Base-by-base conservation (phyloP, 2,329 filamentous ascomycete species). In the Epichloe scottii region DNA sequence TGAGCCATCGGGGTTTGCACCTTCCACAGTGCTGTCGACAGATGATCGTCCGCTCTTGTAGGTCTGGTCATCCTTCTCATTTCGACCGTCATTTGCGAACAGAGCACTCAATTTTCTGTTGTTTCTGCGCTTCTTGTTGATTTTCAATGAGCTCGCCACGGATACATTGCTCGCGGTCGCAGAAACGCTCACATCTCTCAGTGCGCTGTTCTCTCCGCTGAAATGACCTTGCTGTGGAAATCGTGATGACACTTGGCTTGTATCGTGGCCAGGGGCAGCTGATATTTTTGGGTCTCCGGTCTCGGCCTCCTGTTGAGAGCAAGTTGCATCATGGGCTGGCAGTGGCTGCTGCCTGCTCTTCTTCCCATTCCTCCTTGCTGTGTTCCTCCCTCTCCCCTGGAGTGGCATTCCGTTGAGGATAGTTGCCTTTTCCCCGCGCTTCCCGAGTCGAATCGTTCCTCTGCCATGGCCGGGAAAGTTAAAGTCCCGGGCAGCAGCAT, bases 381-480 rank as follows among this genome's bases (percentile, higher is more conserved):
- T 11, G 8, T 21, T 46, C 15, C 3, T 43, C 11, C 48, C 39
- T 43, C 21, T 38, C 3, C 6, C 23, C n/a, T 43, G 42, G 12
- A 14, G 34, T 11, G 35, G 42, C 3, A 8, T 21, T 38, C 42
- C 44, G 8, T 35, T 33, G 33, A 44, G 19, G 23, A 46, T 15
- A 6, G 15, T 30, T n/a, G 23, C n/a, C 48, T 37, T 43, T 3
- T 38, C 14, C 5, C 8, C 23, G 5, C 26, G 12, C 23, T 21
- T 39, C 3, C 33, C 23, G 1, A 46, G 5, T 17, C 48, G 44
- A 12, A 50, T 33, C 5, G 51, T 50, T 17, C 21, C 51, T 35
- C 44, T 44, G n/a, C 48, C 48, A 38, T 46, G 26, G 33, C 26
- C 34, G 23, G 51, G 38, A 45, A 47, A 50, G 5, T 43, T 38